These are phyloP conservation scores for Eragrostis curvula DNA, from an alignment of 176 grass and related monocot genomes.

Conservation along the genomic window DNA sequence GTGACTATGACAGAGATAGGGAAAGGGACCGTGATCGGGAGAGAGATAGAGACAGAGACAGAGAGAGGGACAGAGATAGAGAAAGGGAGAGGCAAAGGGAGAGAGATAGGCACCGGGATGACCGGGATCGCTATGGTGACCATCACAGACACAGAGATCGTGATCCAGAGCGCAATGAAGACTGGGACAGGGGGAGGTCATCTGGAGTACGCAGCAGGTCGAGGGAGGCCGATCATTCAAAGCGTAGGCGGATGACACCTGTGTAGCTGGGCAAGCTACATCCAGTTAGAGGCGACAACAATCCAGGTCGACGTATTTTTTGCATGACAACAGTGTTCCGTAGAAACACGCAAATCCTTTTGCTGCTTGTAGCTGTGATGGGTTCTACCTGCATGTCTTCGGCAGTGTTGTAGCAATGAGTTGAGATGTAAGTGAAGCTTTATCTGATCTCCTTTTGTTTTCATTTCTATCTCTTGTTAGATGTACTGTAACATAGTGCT, in stretches of 20 bases:
- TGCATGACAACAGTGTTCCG: constrained; percentile 22
- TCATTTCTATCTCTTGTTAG: constrained; percentile 28
- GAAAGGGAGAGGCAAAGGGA: constrained; percentile 47
- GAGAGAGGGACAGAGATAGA: constrained; percentile 64
- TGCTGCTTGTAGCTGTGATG: constrained; percentile 54
- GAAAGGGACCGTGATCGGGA: constrained; percentile 64
- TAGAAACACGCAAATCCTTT: constrained; percentile 36
- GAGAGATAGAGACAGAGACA: constrained; percentile 63
- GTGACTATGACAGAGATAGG: constrained; percentile 46
- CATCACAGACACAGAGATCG: constrained; percentile 65
- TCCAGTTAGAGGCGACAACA: constrained; percentile 27
- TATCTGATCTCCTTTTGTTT: constrained; percentile 34
- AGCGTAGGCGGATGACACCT: constrained; percentile 66
- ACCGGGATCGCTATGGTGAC: constrained; percentile 67
- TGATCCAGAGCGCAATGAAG: constrained; percentile 65
- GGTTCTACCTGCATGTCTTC: constrained; percentile 50
- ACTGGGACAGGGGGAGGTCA: constrained; percentile 75
- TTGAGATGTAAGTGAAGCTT: constrained; percentile 69
- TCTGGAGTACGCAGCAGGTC: constrained; percentile 74
- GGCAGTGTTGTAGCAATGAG: constrained; percentile 45
- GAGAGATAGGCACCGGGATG: constrained; percentile 66
- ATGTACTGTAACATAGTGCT: constrained; percentile 17
- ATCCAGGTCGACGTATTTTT: constrained; percentile 44
- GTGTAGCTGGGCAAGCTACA: neutral
- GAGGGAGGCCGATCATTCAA: constrained; percentile 69